These are phyloP conservation scores for Aquilaria yunnanensis DNA, from an alignment of 345 rosid species.

Conservation along the genomic window DNA sequence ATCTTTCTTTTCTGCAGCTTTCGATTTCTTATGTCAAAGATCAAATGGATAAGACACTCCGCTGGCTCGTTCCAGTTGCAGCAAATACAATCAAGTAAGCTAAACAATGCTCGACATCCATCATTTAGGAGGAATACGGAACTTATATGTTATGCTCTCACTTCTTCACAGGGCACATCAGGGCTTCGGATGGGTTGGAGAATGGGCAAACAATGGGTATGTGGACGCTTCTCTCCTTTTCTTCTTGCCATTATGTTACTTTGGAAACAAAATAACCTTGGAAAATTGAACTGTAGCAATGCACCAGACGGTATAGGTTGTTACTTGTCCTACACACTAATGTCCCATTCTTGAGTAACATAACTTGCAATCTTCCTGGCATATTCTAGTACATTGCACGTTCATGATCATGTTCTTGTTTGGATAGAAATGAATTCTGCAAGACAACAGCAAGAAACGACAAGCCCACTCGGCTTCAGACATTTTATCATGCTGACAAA, in stretches of 20 bases:
- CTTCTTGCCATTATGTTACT: background rate
- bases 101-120: background rate
- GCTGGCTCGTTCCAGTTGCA: conserved; percentile 96
- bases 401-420: conserved; percentile 2
- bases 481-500: conserved; percentile 83
- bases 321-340: background rate
- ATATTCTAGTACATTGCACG: background rate
- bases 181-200: conserved; percentile 87
- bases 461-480: conserved; percentile 66
- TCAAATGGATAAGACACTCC: conserved; percentile 96
- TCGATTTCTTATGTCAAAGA: conserved; percentile 69
- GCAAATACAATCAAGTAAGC: conserved; percentile 84
- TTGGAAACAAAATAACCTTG: no score
- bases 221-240: conserved; percentile 12
- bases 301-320: no score
- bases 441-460: conserved; percentile 36
- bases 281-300: no score
- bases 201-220: conserved; percentile 93
- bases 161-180: conserved; percentile 59
- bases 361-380: background rate
- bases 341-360: background rate
- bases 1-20: conserved; percentile 41
- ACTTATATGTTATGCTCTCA: background rate
- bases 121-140: background rate
- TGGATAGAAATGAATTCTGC: conserved; percentile 50